Evolutionary conservation across 2,329 filamentous ascomycete species (phyloP).

Genomic region (Pseudogymnoascus sp.): DNA sequence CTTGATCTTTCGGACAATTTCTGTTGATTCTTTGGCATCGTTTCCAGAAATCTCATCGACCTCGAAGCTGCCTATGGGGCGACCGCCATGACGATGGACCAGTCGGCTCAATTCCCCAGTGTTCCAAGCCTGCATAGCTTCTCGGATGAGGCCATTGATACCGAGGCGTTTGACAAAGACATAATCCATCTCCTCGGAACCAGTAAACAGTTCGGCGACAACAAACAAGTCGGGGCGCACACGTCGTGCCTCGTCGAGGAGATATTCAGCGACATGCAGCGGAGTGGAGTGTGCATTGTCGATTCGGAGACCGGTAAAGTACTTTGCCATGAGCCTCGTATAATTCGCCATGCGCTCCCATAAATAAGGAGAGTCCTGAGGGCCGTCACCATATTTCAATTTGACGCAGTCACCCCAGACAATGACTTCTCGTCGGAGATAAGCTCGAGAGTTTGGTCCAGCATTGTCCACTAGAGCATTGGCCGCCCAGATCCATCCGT

Average conservation of each 20-base stretch:
- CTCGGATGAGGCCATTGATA: conserved; percentile 83
- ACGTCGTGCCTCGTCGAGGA: conserved; percentile 85
- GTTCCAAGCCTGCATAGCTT: conserved; percentile 98
- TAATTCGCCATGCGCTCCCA: conserved; percentile 97
- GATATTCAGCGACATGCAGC: conserved; percentile 86
- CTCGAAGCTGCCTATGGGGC: conserved; percentile 95
- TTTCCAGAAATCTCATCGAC: conserved; percentile 73
- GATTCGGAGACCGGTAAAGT: conserved; percentile 91
- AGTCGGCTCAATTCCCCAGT: conserved; percentile 86
- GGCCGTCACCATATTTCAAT: conserved; percentile 74
- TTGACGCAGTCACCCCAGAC: conserved; percentile 99
- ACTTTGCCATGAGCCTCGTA: conserved; percentile 83
- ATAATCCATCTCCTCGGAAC: conserved; percentile 92
- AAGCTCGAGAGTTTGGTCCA: conserved; percentile 81
- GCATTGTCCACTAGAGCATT: conserved; percentile 93
- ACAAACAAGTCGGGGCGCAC: conserved; percentile 85
- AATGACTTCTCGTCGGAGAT: conserved; percentile 91
- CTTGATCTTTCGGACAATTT: conserved; percentile 73
- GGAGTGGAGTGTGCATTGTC: conserved; percentile 98
- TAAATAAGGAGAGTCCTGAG: conserved; percentile 81
- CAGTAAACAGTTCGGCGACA: conserved; percentile 91
- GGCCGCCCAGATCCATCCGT: conserved; percentile 98
- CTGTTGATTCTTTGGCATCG: conserved; percentile 42
- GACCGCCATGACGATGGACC: conserved; percentile 86
- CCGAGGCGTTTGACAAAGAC: conserved; percentile 90